Evolutionary conservation across 208 protist genomes (phyloP), one percentile per base, ranked within the genome.

Genomic region (Trypanosoma theileri): DNA sequence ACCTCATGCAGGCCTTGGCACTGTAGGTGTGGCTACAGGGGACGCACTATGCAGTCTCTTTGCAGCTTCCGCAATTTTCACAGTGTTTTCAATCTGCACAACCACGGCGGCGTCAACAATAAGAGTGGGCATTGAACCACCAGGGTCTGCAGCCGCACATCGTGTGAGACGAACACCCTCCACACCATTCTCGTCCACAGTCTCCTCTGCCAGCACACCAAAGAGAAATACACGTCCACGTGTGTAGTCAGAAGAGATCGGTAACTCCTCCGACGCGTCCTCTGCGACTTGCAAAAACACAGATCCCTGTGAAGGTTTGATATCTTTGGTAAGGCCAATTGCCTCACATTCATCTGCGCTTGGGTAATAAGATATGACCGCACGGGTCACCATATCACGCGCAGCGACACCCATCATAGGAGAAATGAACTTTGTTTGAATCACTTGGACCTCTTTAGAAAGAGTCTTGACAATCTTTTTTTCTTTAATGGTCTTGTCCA

Each of bases 241-340:
- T 22, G 71, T 21, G 57, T 71, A 81, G 4, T 74, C 50, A 57
- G 55, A 28, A 9, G 67, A 24, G 14, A 68, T 65, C 14, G 77
- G 77, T 14, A 87, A 31, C 44, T 81, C 71, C 10, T 56, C 67
- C 19, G 65, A 48, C 41, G 74, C 77, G 57, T 87, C 78, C 75
- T 81, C 78, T 19, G 48, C 71, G 41, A 59, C 67, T 9, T 67
- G 59, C 0, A 83, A 24, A 48, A 79, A 73, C 52, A 87, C 65
- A 53, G 52, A 59, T 0, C 66, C 67, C 44, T 63, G 19, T 3
- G 10, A 11, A 6, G 69, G 59, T 3, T n/a, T 35, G 4, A 28
- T 44, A 0, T 9, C 45, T 7, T 24, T 42, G 7, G 48, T 46
- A 77, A 83, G 62, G 71, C 70, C 51, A 19, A 71, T 53, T 42